Conservation (phyloP, 495 filamentous ascomycete genomes). For the Xylaria telfairii region DNA sequence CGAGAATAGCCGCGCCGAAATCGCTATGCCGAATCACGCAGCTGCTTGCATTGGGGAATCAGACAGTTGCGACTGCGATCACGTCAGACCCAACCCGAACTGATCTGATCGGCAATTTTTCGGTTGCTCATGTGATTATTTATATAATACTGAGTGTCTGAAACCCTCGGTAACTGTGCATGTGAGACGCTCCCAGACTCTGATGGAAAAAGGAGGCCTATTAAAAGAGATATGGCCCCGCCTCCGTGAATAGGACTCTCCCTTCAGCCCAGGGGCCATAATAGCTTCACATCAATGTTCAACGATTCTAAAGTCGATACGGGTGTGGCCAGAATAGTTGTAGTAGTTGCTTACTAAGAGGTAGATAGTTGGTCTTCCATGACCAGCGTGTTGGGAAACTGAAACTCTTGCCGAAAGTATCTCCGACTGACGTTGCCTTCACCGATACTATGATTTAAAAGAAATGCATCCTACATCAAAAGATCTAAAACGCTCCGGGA, state of each 20-base stretch:
- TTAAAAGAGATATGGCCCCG: background rate
- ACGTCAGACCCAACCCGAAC: too few relatives aligned
- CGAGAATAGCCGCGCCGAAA: too few relatives aligned
- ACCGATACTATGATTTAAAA: background rate
- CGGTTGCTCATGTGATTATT: too few relatives aligned
- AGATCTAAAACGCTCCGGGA: conserved; percentile 7
- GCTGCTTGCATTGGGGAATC: too few relatives aligned
- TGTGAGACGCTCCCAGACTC: too few relatives aligned
- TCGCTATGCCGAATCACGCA: too few relatives aligned
- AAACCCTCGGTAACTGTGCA: too few relatives aligned
- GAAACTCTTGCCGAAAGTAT: background rate
- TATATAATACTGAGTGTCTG: too few relatives aligned
- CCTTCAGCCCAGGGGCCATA: background rate
- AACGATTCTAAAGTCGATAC: background rate
- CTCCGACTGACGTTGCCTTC: background rate
- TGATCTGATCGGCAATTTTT: too few relatives aligned
- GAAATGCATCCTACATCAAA: background rate
- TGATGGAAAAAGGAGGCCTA: background rate
- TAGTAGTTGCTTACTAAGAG: background rate
- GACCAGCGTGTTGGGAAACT: background rate
- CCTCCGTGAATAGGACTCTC: background rate
- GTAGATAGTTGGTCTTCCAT: background rate
- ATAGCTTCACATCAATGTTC: background rate
- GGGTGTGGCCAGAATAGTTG: background rate
- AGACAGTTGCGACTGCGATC: too few relatives aligned